Evolutionary conservation across 148 eudicot genomes (phyloP), one percentile per base, ranked within the genome.

Genomic region (Suaeda aralocaspica): DNA sequence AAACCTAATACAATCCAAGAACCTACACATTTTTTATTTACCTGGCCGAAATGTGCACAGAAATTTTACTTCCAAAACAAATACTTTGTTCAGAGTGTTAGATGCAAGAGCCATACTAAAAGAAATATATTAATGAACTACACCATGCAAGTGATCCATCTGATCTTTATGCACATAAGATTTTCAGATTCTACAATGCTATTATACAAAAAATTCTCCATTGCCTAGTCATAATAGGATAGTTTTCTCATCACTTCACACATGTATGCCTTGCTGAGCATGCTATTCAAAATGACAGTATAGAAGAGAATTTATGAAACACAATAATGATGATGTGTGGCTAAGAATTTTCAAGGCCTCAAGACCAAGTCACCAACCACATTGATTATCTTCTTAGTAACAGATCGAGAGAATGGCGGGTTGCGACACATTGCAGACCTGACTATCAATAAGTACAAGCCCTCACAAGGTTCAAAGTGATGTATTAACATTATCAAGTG

Each of bases 341-440:
- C 45, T 31, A 61, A 44, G 28, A 2, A 6, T n/a, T 26, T 59
- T 53, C 64, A 41, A 25, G 64, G 18, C 10, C n/a, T 63, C 21
- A 57, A 57, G 50, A 9, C 8, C 72, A 69, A 29, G 55, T 34
- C 25, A 19, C 30, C n/a, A n/a, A n/a, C n/a, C n/a, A n/a, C n/a
- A n/a, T n/a, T n/a, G n/a, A n/a, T 36, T 36, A 36, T 36, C 4
- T 4, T 36, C 8, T 36, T 36, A 3, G 8, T 36, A 36, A 36
- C 8, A 36, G 8, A 36, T 36, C n/a, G 41, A 36, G 5, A 3
- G 5, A 36, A 36, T 36, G 5, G 8, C 41, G 8, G 4, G 41
- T 36, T 36, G 41, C 41, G 9, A n/a, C n/a, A n/a, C n/a, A n/a
- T n/a, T n/a, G n/a, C n/a, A n/a, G n/a, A n/a, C n/a, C 30, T 11